A percentile compares a stretch with the other conserved stretches of the same genome.
Evolutionary conservation across 495 filamentous ascomycete genomes (phyloP).

Genomic region (Neohortaea acidophila): DNA sequence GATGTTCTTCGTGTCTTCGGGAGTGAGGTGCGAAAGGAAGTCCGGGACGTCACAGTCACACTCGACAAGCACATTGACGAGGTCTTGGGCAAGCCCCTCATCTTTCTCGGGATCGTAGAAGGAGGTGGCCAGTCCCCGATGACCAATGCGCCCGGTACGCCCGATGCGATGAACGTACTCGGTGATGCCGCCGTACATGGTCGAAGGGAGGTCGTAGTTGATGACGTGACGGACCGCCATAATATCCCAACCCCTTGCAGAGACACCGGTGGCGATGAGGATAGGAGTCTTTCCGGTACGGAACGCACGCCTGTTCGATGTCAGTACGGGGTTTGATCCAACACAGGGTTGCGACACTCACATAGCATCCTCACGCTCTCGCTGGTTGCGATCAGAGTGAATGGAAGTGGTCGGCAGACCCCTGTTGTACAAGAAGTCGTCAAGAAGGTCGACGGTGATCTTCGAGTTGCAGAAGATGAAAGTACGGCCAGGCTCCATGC

Average conservation of each 20-base stretch:
- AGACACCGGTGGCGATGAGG: constrained; percentile 68
- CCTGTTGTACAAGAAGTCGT: constrained; percentile 72
- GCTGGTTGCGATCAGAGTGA: constrained; percentile 73
- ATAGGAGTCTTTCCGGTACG: constrained; percentile 57
- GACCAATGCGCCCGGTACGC: constrained; percentile 86
- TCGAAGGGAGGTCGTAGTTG: constrained; percentile 72
- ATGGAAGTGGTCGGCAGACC: constrained; percentile 72
- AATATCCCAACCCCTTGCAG: constrained; percentile 83
- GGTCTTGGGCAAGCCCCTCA: constrained; percentile 25
- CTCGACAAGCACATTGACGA: constrained; percentile 72
- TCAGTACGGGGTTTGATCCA: too few relatives aligned
- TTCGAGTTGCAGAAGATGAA: constrained; percentile 84
- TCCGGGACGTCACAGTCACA: constrained; percentile 63
- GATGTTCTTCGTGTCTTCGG: constrained; percentile 30
- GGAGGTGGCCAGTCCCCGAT: constrained; percentile 69
- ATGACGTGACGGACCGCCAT: constrained; percentile 66
- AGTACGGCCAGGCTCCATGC: constrained; percentile 56
- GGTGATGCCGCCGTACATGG: constrained; percentile 64
- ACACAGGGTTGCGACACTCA: constrained; percentile 31
- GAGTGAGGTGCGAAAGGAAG: constrained; percentile 53
- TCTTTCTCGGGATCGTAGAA: constrained; percentile 68
- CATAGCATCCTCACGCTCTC: constrained; percentile 86
- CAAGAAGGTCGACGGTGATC: constrained; percentile 57
- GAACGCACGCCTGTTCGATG: constrained; percentile 51
- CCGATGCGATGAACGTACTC: constrained; percentile 94